Percentiles rank a stretch among this genome's conserved stretches.
phyloP scores from a whole-genome alignment of 257 asterid genomes.

The Ajuga chamaepitys region DNA sequence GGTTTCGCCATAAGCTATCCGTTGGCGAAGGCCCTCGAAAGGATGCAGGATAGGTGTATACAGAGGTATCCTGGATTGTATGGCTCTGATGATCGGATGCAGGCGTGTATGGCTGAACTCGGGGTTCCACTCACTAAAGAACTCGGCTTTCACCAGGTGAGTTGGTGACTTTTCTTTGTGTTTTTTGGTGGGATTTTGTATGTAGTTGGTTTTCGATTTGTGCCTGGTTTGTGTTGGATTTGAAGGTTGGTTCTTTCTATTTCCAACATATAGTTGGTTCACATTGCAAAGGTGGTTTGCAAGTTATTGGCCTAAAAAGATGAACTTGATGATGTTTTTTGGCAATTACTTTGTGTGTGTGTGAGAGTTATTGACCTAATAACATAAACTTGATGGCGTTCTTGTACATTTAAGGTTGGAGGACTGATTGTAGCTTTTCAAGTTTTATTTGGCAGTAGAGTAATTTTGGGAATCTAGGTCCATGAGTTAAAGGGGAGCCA shows the following conservation, averaged over 20 bases:
- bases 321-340: conserved; percentile 5
- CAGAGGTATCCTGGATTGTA: conserved; percentile 78
- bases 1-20: conserved; percentile 91
- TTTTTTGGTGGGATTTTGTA: neutral
- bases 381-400: too few species aligned
- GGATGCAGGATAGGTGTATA: conserved; percentile 75
- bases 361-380: too few species aligned
- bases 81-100: conserved; percentile 88
- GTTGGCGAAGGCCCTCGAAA: conserved; percentile 66
- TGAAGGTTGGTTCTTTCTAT: too few species aligned
- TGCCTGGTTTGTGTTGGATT: too few species aligned
- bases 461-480: neutral
- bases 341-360: too few species aligned
- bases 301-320: neutral
- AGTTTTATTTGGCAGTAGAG: neutral
- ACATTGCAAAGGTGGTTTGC: neutral
- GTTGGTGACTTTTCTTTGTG: neutral
- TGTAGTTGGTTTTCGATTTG: neutral
- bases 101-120: conserved; percentile 95
- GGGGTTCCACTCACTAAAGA: conserved; percentile 93
- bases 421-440: neutral
- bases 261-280: neutral
- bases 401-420: too few species aligned
- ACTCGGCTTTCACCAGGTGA: conserved; percentile 86
- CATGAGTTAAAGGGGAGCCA: neutral